Base-by-base conservation (phyloP, 768 basidiomycete genomes). In the Phanerochaete carnosa region DNA sequence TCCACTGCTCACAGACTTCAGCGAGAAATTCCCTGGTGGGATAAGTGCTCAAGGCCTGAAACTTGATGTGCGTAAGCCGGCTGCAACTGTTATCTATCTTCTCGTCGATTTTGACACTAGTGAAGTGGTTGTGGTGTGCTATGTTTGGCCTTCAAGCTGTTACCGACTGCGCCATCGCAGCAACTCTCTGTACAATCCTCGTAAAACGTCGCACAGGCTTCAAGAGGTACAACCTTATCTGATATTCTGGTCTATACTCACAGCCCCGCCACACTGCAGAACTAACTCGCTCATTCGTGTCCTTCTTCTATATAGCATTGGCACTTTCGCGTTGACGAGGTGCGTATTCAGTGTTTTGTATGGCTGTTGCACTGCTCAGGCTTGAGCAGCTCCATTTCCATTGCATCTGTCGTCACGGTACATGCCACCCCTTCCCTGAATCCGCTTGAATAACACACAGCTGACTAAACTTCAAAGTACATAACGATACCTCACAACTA, bases 151-250 rank as follows among this genome's bases (percentile, higher is more conserved):
- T 45, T 7, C 55, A 57, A 28, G 55, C 39, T 16, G 28, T 57
- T 29, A 22, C 55, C 16, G 55, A 57, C n/a, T 43, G 37, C n/a
- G 43, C 55, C 8, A 57, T 57, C 43, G n/a, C 43, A 23, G 55
- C 43, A 1, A 13, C 39, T 19, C 55, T 57, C 12, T 57, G 39
- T n/a, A 46, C 43, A 7, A 2, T 32, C n/a, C 26, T 57, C 3
- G n/a, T 45, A 9, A 22, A 7, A 28, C 6, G 43, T 22, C 55
- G 26, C 22, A 45, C 25, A 5, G 28, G 39, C 13, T n/a, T 57
- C 43, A 39, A 29, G 16, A 45, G 29, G 55, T 57, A 16, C 8
- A 43, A 28, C 25, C 16, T 16, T 3, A 23, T 2, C 35, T 15
- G 9, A 9, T 22, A 11, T 39, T 37, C 16, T 16, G 28, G n/a